Conservation (phyloP, 2,329 filamentous ascomycete species). For the Diplodia scrobiculata region DNA sequence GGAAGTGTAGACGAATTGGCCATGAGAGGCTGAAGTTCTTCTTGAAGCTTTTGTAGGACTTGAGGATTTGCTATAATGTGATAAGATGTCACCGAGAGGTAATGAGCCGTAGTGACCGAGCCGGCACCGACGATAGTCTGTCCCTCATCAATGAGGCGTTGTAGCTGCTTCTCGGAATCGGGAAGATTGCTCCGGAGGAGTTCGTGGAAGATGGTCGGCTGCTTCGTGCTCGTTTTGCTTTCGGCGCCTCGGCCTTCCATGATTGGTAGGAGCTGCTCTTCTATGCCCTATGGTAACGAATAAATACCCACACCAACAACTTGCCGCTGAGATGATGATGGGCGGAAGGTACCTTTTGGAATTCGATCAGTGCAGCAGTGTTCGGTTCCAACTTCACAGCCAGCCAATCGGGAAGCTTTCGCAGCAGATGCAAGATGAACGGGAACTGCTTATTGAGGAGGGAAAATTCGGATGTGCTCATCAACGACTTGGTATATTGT, state of each 20-base stretch:
- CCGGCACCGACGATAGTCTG: constrained; percentile 42
- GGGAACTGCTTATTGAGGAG: constrained; percentile 26
- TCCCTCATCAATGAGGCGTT: constrained; percentile 31
- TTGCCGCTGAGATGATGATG: not conserved
- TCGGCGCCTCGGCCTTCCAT: constrained; percentile 7
- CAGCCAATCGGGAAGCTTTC: constrained; percentile 4
- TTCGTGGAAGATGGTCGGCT: constrained; percentile 39
- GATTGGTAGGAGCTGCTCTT: not conserved
- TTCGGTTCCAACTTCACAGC: constrained; percentile 12
- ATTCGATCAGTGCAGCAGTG: not conserved
- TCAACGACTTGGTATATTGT: not conserved
- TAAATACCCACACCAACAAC: not conserved
- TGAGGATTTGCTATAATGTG: constrained; percentile 42
- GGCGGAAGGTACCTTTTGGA: not conserved
- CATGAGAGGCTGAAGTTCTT: constrained; percentile 39
- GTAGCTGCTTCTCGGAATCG: constrained; percentile 31
- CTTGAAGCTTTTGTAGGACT: constrained; percentile 38
- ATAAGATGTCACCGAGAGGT: constrained; percentile 43
- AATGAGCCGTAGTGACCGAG: constrained; percentile 43
- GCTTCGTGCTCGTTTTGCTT: not conserved
- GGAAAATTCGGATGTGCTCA: constrained; percentile 6
- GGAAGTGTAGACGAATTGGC: not conserved
- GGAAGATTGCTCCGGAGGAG: constrained; percentile 37
- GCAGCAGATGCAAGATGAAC: constrained; percentile 6
- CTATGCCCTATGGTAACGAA: constrained; percentile 5